Percentiles rank a stretch among this genome's conserved stretches.
Evolutionary conservation across 2,329 filamentous ascomycete genomes (phyloP).

Genomic region (Gnomoniopsis smithogilvyi): DNA sequence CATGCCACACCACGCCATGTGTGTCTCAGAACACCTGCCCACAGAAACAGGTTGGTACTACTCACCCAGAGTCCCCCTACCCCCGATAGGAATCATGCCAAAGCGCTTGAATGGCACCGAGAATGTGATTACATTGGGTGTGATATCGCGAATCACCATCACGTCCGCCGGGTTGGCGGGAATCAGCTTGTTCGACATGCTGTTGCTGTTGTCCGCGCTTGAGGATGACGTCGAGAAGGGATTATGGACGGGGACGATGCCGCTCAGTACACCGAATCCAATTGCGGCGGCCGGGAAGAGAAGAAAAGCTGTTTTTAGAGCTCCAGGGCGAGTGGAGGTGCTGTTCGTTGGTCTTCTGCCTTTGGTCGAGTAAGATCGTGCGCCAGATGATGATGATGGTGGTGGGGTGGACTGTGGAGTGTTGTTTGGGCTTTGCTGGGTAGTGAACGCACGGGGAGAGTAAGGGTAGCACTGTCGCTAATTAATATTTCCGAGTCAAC

Average conservation of each 20-base stretch:
- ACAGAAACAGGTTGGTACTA: not conserved
- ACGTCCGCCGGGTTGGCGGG: conserved; percentile 72
- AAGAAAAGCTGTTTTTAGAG: conserved; percentile 11
- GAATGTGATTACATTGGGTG: conserved; percentile 73
- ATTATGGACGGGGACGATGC: conserved; percentile 11
- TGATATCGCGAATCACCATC: conserved; percentile 87
- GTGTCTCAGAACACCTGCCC: not conserved
- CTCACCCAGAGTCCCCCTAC: conserved; percentile 79
- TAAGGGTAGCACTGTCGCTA: not conserved
- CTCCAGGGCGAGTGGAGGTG: not conserved
- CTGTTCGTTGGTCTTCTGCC: not conserved
- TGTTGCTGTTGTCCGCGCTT: conserved; percentile 14
- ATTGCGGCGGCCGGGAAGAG: conserved; percentile 18
- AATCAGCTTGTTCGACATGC: conserved; percentile 62
- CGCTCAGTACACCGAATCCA: conserved; percentile 6
- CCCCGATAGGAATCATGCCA: conserved; percentile 77
- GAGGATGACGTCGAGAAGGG: conserved; percentile 9
- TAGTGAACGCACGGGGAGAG: not conserved
- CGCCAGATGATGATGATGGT: not conserved
- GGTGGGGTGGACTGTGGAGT: not conserved
- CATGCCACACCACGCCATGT: not conserved
- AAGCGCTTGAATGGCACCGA: conserved; percentile 83
- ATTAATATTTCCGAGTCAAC: not conserved
- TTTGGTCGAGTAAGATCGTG: not conserved
- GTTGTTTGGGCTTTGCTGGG: not conserved